Base-by-base conservation (phyloP, 1,139 yeast genomes). In the Magnusiomyces clavatus region DNA sequence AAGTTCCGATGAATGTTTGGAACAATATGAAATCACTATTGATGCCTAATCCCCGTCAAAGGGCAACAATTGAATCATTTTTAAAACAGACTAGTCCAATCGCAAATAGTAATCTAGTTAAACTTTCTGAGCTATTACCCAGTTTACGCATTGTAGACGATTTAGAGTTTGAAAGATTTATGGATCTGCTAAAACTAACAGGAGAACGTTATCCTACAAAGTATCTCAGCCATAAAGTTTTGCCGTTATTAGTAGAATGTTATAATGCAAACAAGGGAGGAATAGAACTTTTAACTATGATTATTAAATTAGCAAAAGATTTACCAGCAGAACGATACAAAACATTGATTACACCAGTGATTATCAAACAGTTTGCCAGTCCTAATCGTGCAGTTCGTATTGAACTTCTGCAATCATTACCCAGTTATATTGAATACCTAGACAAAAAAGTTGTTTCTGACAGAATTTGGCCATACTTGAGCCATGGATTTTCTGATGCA, bases 401-500 rank as follows among this genome's bases (percentile, higher is more conserved):
- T 60, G 76, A 83, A 19, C 71, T 92, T 44, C 73, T 92, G 55
- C 80, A 80, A 38, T 74, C 80, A 50, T 69, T 92, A 54, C 82
- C 89, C 0, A 69, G 72, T 17, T 82, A 78, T 59, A 73, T 80
- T 42, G 71, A 71, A 1, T 68, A 69, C 45, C 67, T 88, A 31
- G 73, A 80, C 3, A 81, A 81, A 49, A 68, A 77, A 35, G 87
- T 83, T 46, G 77, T 89, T 6, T 85, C 86, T 57, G 82, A 77
- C 61, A 81, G 78, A 60, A 75, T 92, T 2, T 88, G 87, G 65
- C 79, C 80, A 12, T 77, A 77, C 48, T 74, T 87, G 59, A 71
- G 83, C 12, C 80, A 84, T 19, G 97, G 97, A 0, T 84, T 92
- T 61, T 81, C 83, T 40, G 98, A 92, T 64, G 80, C 95, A 0